Percentiles rank a stretch among this genome's conserved stretches.
Evolutionary conservation across 352 stramenopile species (phyloP).

Genomic region (Phytopythium vexans): DNA sequence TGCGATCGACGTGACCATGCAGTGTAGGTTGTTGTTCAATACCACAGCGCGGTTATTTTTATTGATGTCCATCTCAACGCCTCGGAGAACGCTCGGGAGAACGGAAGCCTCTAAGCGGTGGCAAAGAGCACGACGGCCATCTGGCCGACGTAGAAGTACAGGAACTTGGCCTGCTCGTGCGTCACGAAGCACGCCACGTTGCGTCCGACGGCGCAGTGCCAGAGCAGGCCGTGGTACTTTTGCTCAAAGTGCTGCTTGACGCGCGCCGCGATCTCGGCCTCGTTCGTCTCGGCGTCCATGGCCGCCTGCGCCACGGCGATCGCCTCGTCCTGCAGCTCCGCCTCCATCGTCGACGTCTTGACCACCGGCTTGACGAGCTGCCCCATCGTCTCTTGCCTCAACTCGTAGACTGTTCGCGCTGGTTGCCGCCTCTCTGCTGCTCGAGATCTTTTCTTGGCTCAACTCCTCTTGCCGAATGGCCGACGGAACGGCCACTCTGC

Average conservation of each 20-base stretch:
- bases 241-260: slow-evolving; percentile 93
- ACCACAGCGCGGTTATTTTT: slow-evolving; percentile 1
- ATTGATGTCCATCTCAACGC: background rate
- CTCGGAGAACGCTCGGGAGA: background rate
- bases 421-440: background rate
- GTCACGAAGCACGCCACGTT: slow-evolving; percentile 95
- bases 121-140: slow-evolving; percentile 92
- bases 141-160: slow-evolving; percentile 96
- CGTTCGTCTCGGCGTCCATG: slow-evolving; percentile 77
- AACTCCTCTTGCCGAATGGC: no score
- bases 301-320: slow-evolving; percentile 75
- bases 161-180: slow-evolving; percentile 93
- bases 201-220: slow-evolving; percentile 94
- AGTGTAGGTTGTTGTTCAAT: background rate
- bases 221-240: slow-evolving; percentile 88
- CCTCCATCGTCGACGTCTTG: slow-evolving; percentile 87
- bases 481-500: no score
- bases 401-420: slow-evolving; percentile 1
- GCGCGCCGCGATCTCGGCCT: slow-evolving; percentile 89
- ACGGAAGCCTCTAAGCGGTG: slow-evolving; percentile 43
- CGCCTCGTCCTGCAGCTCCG: slow-evolving; percentile 82
- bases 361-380: slow-evolving; percentile 78
- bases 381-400: slow-evolving; percentile 25
- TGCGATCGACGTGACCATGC: background rate
- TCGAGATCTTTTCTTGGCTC: background rate